These are phyloP conservation scores for Fusarium citri DNA, from an alignment of 2,329 filamentous ascomycete species.

Conservation along the genomic window DNA sequence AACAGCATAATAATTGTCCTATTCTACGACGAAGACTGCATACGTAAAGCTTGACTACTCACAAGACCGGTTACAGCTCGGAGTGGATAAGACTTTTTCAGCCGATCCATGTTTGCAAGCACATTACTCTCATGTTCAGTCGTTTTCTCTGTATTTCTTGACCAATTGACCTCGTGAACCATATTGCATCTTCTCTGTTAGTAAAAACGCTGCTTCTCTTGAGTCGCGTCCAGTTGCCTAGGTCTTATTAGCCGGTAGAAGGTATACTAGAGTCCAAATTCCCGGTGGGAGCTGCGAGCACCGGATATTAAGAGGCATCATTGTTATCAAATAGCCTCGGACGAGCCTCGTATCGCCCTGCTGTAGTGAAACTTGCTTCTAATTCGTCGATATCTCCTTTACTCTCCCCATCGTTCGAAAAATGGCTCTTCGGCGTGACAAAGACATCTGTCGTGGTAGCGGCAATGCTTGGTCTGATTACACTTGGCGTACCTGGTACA, in stretches of 20 bases:
- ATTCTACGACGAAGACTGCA: slow-evolving; percentile 3
- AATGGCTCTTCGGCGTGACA: slow-evolving; percentile 38
- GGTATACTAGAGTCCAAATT: background rate
- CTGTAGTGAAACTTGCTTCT: background rate
- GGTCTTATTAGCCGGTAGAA: background rate
- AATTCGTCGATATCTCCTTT: background rate
- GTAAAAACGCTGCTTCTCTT: background rate
- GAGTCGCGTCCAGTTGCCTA: background rate
- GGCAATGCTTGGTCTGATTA: slow-evolving; percentile 26
- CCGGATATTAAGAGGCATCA: background rate
- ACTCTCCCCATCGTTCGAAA: slow-evolving; percentile 14
- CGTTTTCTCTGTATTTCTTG: background rate
- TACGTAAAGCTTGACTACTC: slow-evolving; percentile 6
- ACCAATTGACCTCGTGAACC: background rate
- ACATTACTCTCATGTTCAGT: background rate
- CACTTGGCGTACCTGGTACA: slow-evolving; percentile 30
- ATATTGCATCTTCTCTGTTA: background rate
- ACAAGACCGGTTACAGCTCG: slow-evolving; percentile 1
- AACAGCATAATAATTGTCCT: background rate
- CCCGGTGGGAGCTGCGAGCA: background rate
- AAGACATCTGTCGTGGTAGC: slow-evolving; percentile 38
- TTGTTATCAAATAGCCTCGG: background rate
- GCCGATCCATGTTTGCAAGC: background rate
- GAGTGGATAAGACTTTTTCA: slow-evolving; percentile 8
- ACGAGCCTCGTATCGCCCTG: background rate